These are phyloP conservation scores for Tetrahymena thermophila DNA, from an alignment of 73 alveolate species.

Conservation along the genomic window DNA sequence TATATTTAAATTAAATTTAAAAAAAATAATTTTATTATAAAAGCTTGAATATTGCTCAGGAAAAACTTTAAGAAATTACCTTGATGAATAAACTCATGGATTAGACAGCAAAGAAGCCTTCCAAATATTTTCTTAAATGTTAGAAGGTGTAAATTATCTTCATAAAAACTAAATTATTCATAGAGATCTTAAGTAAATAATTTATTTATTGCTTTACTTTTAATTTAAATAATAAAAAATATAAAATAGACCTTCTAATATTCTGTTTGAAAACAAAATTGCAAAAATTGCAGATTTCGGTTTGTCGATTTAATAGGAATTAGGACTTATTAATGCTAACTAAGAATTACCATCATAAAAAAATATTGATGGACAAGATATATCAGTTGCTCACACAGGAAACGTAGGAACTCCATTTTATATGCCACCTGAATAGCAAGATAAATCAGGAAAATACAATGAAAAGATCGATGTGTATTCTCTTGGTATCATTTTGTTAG, in stretches of 20 bases:
- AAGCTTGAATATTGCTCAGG: neutral
- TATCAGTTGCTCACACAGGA: conserved; percentile 38
- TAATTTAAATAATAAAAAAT: no score
- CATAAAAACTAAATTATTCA: conserved; percentile 68
- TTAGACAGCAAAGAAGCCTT: conserved; percentile 44
- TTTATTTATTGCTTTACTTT: neutral
- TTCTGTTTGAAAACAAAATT: conserved; percentile 58
- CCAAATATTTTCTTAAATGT: conserved; percentile 56
- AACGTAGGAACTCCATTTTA: conserved; percentile 78
- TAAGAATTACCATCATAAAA: neutral
- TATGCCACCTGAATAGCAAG: conserved; percentile 77
- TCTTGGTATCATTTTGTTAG: conserved; percentile 79
- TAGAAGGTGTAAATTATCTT: conserved; percentile 74
- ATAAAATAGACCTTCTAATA: conserved; percentile 73
- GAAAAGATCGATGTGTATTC: conserved; percentile 76
- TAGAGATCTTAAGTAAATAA: conserved; percentile 67
- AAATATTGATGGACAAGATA: neutral
- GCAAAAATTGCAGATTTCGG: conserved; percentile 88
- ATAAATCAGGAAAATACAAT: conserved; percentile 50
- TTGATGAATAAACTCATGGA: neutral
- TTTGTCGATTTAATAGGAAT: conserved; percentile 46
- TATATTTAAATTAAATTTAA: neutral
- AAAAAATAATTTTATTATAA: neutral
- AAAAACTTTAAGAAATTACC: neutral
- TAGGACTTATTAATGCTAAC: neutral